Conservation (phyloP, 805 yeast species). For the Teunomyces pallodes region DNA sequence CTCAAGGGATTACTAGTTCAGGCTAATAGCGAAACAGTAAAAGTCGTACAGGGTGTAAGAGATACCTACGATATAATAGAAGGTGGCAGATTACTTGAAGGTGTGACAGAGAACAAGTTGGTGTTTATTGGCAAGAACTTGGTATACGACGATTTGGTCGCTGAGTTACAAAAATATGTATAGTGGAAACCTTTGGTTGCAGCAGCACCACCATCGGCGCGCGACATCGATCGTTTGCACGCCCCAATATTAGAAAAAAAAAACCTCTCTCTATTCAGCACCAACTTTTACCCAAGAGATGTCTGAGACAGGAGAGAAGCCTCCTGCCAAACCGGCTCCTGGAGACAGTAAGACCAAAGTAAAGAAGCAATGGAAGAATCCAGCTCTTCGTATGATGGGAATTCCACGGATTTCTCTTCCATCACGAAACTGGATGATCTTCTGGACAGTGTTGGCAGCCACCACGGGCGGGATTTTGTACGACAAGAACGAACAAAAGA, state of each 20-base stretch:
- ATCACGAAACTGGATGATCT: constrained; percentile 89
- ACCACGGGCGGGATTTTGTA: constrained; percentile 75
- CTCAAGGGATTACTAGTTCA: constrained; percentile 70
- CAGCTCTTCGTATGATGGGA: constrained; percentile 85
- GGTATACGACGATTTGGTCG: constrained; percentile 28
- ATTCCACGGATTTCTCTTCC: constrained; percentile 76
- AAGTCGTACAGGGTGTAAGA: constrained; percentile 87
- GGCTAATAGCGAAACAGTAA: constrained; percentile 35
- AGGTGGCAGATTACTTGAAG: constrained; percentile 35
- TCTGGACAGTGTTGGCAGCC: constrained; percentile 67
- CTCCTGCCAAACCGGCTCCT: not conserved
- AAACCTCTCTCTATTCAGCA: not conserved
- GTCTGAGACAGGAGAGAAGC: constrained; percentile 1
- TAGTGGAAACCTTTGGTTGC: not conserved
- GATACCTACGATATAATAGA: constrained; percentile 82
- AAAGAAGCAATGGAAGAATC: constrained; percentile 58
- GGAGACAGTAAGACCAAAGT: constrained; percentile 6
- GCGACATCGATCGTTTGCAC: not conserved
- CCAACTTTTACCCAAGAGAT: not conserved
- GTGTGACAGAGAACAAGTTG: constrained; percentile 48
- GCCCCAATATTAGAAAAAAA: not conserved
- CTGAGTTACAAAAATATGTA: constrained; percentile 23
- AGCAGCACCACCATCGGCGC: too few species aligned
- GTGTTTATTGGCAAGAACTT: constrained; percentile 76
- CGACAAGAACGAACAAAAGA: constrained; percentile 72